These are phyloP conservation scores for Cystofilobasidium bisporidii DNA, from an alignment of 768 basidiomycete species.

Conservation along the genomic window DNA sequence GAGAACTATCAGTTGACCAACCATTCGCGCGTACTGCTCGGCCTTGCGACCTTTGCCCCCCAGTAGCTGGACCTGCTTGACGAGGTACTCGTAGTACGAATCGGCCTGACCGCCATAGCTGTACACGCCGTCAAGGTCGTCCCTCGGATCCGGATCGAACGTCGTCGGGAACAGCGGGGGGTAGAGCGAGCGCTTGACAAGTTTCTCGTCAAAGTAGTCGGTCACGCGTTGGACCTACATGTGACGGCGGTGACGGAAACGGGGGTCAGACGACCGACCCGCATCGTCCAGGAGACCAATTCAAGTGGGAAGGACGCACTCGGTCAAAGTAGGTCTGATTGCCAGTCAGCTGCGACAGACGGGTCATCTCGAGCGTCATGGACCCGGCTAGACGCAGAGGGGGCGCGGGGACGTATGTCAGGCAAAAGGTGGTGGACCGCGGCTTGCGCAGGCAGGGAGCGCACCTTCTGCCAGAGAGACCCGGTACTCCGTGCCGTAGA, in stretches of 20 bases:
- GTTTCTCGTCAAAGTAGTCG: constrained; percentile 38
- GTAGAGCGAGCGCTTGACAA: constrained; percentile 32
- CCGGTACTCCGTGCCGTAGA: not conserved
- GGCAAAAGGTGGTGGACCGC: no score
- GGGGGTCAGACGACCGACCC: not conserved
- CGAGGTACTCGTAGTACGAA: constrained; percentile 38
- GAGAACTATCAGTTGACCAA: no score
- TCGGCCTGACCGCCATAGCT: constrained; percentile 38
- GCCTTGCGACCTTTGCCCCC: constrained; percentile 24
- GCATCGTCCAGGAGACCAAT: not conserved
- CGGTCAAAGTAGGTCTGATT: constrained; percentile 41
- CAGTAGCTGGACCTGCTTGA: constrained; percentile 43
- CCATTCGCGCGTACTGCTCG: constrained; percentile 38
- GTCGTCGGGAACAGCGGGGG: constrained; percentile 37
- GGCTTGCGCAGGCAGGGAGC: no score
- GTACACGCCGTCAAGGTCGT: constrained; percentile 35
- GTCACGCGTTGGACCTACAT: constrained; percentile 39
- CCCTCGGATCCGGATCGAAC: constrained; percentile 30
- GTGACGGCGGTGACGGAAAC: not conserved
- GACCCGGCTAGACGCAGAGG: constrained; percentile 37
- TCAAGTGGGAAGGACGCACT: constrained; percentile 25
- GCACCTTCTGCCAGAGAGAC: constrained; percentile 30
- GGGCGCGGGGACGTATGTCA: not conserved
- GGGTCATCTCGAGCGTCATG: constrained; percentile 42
- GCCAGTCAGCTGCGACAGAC: constrained; percentile 40